Evolutionary conservation across 169 alveolate genomes (phyloP).

Genomic region (Amoebophrya sp.): DNA sequence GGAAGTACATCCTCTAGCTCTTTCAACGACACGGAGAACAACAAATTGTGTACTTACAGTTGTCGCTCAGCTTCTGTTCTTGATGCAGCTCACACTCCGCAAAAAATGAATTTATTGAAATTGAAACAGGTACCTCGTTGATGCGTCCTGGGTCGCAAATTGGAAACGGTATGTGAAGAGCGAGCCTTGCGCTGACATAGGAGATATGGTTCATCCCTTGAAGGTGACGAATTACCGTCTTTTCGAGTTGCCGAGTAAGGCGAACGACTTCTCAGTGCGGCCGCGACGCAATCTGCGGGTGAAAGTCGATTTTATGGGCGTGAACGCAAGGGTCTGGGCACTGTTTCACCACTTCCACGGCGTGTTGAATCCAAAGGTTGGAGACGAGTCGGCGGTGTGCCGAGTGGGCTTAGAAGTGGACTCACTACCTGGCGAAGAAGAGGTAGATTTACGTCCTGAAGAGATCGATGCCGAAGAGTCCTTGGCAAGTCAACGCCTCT

Average conservation of each 20-base stretch:
- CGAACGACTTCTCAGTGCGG: not conserved
- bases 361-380: not conserved
- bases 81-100: no score
- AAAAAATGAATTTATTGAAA: no score
- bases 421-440: not conserved
- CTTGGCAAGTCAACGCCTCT: not conserved
- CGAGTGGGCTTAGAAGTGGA: not conserved
- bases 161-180: conserved; percentile 43
- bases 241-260: not conserved
- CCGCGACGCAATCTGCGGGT: not conserved
- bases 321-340: not conserved
- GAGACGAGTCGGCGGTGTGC: not conserved
- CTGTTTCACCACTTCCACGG: not conserved
- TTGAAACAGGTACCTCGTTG: no score
- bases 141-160: conserved; percentile 37
- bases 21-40: no score
- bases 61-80: no score
- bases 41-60: no score
- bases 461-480: not conserved
- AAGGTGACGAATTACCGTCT: not conserved
- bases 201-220: not conserved
- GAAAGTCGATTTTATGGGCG: not conserved
- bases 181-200: not conserved
- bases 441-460: not conserved
- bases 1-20: no score